Evolutionary conservation across 805 yeast genomes (phyloP), one percentile per base, ranked within the genome.

Genomic region (Starmerella roubikii): DNA sequence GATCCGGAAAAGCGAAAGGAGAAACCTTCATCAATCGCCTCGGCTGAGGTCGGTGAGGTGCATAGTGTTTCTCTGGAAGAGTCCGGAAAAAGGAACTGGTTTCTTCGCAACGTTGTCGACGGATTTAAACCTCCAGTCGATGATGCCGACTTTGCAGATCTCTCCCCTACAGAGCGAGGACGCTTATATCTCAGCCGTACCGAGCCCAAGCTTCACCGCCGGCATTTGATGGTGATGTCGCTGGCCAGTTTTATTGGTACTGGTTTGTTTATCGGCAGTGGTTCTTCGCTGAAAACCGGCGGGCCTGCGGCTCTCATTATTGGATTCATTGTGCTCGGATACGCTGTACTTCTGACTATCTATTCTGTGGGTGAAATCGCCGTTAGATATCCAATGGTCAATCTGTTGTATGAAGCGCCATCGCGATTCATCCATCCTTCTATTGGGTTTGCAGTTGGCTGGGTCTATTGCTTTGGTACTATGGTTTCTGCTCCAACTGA

Each of bases 231-330:
- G 34, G 73, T 76, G 80, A 72, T 76, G 53, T 79, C 88, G 48
- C 71, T 80, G 48, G 91, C 91, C 49, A 91, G 91, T 49, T 81
- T 86, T 8, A 60, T 81, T 37, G 91, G 91, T 40, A 78, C 91
- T 1, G 93, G 86, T 53, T 65, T 81, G 41, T 63, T 81, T 47
- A 76, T 81, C 48, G 84, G 86, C 51, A 77, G 86, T 3, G 84
- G 85, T 41, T 61, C 74, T 13, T 75, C 86, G 1, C 64, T 81
- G 40, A 64, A 67, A n/a, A 56, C 66, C 10, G 84, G 82, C 12
- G 93, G 93, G 8, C 88, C 58, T 4, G 72, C 63, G 3, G 56
- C 70, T 4, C 53, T 67, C 28, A 55, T 77, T 30, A 67, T 81
- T 37, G 71, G 83, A 3, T 83, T 81, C 54, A 57, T 75, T 5